Evolutionary conservation across 768 basidiomycete genomes (phyloP).

Genomic region (Coprinellus aureogranulatus): DNA sequence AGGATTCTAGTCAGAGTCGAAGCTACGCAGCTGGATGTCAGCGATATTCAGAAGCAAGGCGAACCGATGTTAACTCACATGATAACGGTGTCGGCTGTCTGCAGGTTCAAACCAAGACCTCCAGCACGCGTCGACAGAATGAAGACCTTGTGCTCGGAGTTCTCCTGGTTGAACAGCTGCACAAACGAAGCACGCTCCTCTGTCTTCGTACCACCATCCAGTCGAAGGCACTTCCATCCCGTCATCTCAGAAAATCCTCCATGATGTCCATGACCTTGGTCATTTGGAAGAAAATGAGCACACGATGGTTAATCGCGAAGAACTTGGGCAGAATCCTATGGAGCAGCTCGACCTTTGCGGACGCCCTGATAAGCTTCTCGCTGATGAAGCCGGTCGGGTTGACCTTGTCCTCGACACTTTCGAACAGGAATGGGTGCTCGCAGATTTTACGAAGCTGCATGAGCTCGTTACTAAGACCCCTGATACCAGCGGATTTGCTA

Average conservation of each 20-base stretch:
- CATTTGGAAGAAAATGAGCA: conserved; percentile 99
- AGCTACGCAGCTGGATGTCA: too few species aligned
- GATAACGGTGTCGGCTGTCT: conserved; percentile 94
- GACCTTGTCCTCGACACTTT: conserved; percentile 92
- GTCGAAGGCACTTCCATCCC: conserved; percentile 82
- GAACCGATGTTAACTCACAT: too few species aligned
- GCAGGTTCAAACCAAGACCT: conserved; percentile 91
- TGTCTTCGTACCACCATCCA: conserved; percentile 97
- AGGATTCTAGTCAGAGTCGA: too few species aligned
- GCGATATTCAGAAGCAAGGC: too few species aligned
- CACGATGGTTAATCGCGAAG: conserved; percentile 87
- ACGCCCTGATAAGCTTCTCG: conserved; percentile 79
- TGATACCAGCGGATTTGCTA: conserved; percentile 76
- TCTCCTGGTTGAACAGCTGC: conserved; percentile 82
- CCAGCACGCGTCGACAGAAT: conserved; percentile 92
- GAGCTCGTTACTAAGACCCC: conserved; percentile 89
- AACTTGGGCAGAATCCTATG: conserved; percentile 93
- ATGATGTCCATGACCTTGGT: conserved; percentile 99
- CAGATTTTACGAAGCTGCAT: conserved; percentile 99
- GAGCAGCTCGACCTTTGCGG: conserved; percentile 93
- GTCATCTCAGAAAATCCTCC: conserved; percentile 90
- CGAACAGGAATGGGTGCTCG: conserved; percentile 96
- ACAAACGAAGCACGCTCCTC: conserved; percentile 90
- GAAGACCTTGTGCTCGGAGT: conserved; percentile 87
- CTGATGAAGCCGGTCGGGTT: conserved; percentile 80